Evolutionary conservation across 768 basidiomycete genomes (phyloP).

Genomic region (Dioszegia aurantiaca): DNA sequence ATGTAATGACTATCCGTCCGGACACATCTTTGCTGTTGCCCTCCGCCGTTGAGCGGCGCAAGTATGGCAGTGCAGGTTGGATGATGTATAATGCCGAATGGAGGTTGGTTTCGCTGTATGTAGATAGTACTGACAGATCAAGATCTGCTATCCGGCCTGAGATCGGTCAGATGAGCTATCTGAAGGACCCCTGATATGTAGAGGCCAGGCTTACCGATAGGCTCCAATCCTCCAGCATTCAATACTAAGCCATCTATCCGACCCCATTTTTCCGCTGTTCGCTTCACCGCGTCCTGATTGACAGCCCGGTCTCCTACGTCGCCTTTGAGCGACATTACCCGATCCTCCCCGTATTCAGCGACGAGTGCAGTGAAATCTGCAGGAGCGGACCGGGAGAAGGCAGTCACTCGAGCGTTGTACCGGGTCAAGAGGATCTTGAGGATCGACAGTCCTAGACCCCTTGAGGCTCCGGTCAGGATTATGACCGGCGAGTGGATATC

Average conservation of each 20-base stretch:
- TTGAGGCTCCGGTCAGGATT: conserved; percentile 76
- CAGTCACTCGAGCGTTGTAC: conserved; percentile 68
- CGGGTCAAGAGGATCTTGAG: conserved; percentile 64
- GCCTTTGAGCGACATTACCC: conserved; percentile 49
- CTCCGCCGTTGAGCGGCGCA: conserved; percentile 59
- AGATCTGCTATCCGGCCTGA: conserved; percentile 32
- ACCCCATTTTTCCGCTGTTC: conserved; percentile 60
- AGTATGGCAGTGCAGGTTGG: conserved; percentile 64
- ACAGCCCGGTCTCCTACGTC: conserved; percentile 59
- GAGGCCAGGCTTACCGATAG: conserved; percentile 59
- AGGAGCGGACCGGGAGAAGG: conserved; percentile 68
- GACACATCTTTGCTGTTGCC: conserved; percentile 9
- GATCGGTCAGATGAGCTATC: conserved; percentile 46
- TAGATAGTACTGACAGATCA: conserved; percentile 21
- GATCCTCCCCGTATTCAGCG: conserved; percentile 25
- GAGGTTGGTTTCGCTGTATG: conserved; percentile 75
- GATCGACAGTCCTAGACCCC: conserved; percentile 77
- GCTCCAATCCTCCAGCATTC: conserved; percentile 77
- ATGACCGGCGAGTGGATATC: conserved; percentile 58
- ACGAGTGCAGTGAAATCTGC: conserved; percentile 59
- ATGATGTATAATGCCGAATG: conserved; percentile 75
- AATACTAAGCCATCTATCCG: conserved; percentile 73
- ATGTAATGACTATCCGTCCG: conserved; percentile 69
- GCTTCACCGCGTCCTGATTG: conserved; percentile 57
- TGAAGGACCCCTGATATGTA: conserved; percentile 53